Evolutionary conservation across 345 rosid species (phyloP).

Genomic region (Citrus inodora): DNA sequence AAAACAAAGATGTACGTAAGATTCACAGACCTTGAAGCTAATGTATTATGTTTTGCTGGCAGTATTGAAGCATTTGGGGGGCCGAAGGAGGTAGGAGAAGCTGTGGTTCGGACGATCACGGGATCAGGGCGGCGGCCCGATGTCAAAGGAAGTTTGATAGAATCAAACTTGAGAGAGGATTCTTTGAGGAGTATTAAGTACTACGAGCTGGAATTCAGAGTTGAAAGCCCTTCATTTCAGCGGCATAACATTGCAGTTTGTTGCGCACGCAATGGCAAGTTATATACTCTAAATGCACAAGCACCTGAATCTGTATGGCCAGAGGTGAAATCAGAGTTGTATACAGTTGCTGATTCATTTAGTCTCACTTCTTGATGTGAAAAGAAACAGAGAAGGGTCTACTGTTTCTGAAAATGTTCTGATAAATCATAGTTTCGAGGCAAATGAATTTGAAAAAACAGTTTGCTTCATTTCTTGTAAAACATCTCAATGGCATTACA

Average conservation of each 20-base stretch:
- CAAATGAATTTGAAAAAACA: background rate
- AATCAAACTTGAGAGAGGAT: constrained; percentile 53
- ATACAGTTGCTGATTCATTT: constrained; percentile 55
- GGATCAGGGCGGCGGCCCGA: constrained; percentile 45
- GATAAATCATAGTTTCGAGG: background rate
- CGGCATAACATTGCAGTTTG: constrained; percentile 76
- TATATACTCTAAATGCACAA: constrained; percentile 73
- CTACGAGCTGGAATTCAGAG: constrained; percentile 70
- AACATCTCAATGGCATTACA: background rate
- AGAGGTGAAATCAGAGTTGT: constrained; percentile 40
- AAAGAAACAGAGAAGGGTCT: background rate
- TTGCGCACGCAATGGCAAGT: constrained; percentile 49
- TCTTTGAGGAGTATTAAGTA: constrained; percentile 45
- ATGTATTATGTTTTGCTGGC: background rate
- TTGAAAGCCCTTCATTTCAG: constrained; percentile 60
- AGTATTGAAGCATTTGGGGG: constrained; percentile 90
- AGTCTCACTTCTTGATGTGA: constrained; percentile 34
- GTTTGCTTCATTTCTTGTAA: background rate
- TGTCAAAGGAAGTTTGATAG: constrained; percentile 55
- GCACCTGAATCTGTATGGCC: constrained; percentile 79
- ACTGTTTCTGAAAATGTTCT: background rate
- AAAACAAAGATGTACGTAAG: background rate
- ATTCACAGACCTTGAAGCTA: background rate
- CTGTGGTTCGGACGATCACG: constrained; percentile 54
- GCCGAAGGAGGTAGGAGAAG: constrained; percentile 75